Percentiles rank a stretch among this genome's conserved stretches.
Evolutionary conservation across 352 stramenopile species (phyloP).

Genomic region (Phytopythium oedochilum): DNA sequence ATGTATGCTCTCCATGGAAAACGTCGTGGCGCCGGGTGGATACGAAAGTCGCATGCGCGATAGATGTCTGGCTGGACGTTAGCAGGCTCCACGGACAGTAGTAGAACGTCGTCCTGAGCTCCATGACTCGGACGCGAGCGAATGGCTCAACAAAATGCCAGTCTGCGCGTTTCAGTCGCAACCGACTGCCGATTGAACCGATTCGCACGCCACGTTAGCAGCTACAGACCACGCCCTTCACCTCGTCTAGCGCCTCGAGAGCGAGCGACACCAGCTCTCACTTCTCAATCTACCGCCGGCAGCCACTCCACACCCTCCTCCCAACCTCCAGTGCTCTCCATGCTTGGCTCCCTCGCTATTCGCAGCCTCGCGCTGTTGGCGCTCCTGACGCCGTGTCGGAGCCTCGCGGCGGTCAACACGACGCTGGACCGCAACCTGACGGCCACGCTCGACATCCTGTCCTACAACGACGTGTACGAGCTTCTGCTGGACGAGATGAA

Average conservation of each 20-base stretch:
- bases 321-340: background rate
- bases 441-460: slow-evolving; percentile 57
- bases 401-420: background rate
- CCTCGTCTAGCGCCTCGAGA: background rate
- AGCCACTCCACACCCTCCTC: background rate
- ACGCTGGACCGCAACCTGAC: slow-evolving; percentile 24
- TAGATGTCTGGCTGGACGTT: too few species aligned
- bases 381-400: background rate
- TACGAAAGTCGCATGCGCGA: too few species aligned
- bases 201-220: background rate
- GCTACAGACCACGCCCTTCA: too few species aligned
- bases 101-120: too few species aligned
- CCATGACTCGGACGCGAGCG: too few species aligned
- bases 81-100: too few species aligned
- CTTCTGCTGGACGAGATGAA: slow-evolving; percentile 58
- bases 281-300: background rate
- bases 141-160: background rate
- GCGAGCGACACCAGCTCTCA: too few species aligned
- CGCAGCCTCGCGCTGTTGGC: background rate
- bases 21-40: too few species aligned
- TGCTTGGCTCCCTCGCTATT: background rate
- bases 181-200: background rate
- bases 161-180: background rate
- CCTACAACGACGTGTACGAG: slow-evolving; percentile 83
- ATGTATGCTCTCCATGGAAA: too few species aligned